Evolutionary conservation across 1,284 basidiomycete genomes (phyloP).

Genomic region (Volvariella surrecta): DNA sequence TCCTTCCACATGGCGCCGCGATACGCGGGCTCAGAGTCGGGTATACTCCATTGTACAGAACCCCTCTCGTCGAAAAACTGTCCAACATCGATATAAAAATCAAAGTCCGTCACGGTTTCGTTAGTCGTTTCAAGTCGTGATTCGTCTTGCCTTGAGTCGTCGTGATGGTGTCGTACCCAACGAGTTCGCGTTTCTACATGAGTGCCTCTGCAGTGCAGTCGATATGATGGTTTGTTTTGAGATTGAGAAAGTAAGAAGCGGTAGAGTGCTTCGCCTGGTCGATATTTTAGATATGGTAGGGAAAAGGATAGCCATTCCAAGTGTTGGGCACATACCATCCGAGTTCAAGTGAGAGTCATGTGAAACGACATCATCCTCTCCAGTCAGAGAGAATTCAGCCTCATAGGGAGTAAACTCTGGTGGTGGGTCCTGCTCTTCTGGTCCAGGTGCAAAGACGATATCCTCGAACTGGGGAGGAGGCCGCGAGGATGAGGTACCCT

Average conservation of each 20-base stretch:
- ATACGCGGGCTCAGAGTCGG: conserved; percentile 21
- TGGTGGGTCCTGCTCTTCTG: conserved; percentile 29
- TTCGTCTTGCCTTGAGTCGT: conserved; percentile 24
- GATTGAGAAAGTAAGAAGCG: conserved; percentile 61
- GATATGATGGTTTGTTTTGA: conserved; percentile 34
- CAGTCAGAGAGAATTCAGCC: conserved; percentile 46
- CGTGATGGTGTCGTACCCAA: conserved; percentile 30
- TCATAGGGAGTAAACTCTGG: conserved; percentile 56
- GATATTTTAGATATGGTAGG: background rate
- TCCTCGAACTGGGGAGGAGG: conserved; percentile 6
- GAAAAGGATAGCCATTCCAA: conserved; percentile 1
- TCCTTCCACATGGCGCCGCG: background rate
- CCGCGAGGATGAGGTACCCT: conserved; percentile 6
- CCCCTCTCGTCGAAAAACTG: conserved; percentile 20
- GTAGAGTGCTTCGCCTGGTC: conserved; percentile 62
- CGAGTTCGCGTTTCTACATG: conserved; percentile 48
- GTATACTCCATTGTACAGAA: conserved; percentile 38
- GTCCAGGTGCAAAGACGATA: background rate
- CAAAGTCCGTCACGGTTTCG: conserved; percentile 55
- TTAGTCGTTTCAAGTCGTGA: conserved; percentile 34
- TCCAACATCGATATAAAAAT: conserved; percentile 49
- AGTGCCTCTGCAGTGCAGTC: conserved; percentile 45
- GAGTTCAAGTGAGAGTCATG: conserved; percentile 66
- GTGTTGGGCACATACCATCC: conserved; percentile 36
- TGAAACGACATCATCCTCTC: conserved; percentile 47